Base-by-base conservation (phyloP, 768 basidiomycete genomes). In the Kwoniella bestiolae region DNA sequence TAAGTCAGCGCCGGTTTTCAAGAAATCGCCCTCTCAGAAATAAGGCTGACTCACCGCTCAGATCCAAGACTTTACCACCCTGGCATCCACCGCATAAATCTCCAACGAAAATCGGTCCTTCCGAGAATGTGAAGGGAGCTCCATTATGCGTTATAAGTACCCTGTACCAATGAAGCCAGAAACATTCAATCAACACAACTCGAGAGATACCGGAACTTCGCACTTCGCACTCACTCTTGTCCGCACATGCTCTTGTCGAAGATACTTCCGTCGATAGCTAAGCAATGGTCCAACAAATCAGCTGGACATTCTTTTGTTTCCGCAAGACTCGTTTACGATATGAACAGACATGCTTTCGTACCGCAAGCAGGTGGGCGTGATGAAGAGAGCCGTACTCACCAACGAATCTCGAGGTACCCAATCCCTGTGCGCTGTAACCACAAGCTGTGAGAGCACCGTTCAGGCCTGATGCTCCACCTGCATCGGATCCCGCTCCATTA, bases 21-120 rank as follows among this genome's bases (percentile, higher is more conserved):
- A 21, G 9, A 26, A 11, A 16, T 11, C 3, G 14, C 16, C 50
- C 50, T 31, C 12, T 7, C 26, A 51, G 14, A 11, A 9, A 26
- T 14, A 16, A 16, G 9, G 26, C 29, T 21, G 3, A 55, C 52
- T 55, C 23, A 55, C 52, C 52, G 12, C 52, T 55, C 18, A 55
- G 18, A 55, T 55, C 52, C 7, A 55, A 9, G 6, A 55, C 5
- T 5, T 14, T 26, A 29, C 52, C 52, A 26, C 52, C 52, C 11
- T 23, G 18, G 34, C 52, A 55, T 55, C 52, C 52, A 18, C 18
- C 18, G 9, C 52, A 55, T 29, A 26, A 34, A 35, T 55, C 52
- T 16, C 52, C 52, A 26, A 55, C 52, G 23, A 34, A 55, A 6
- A 55, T 34, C 29, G 52, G 52, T 34, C 52, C 52, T 35, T 55